phyloP scores from a whole-genome alignment of 2,329 filamentous ascomycete genomes.

The Nigrospora oryzae region DNA sequence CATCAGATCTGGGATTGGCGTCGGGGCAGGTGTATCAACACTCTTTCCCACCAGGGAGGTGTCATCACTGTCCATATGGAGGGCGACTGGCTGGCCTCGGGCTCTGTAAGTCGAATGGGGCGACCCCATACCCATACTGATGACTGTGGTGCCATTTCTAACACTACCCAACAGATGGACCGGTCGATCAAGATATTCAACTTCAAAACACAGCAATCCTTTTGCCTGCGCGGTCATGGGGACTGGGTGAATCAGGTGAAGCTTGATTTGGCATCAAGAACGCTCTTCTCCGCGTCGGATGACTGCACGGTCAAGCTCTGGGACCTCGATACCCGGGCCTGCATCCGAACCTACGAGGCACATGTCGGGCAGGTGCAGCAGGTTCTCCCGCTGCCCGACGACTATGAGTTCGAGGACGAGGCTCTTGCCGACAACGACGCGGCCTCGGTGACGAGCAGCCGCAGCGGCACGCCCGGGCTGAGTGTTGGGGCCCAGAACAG shows the following conservation, averaged over 20 bases:
- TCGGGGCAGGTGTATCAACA: conserved; percentile 79
- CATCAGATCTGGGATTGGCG: conserved; percentile 82
- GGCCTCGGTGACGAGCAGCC: conserved; percentile 37
- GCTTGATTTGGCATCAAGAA: conserved; percentile 73
- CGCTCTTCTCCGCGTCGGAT: conserved; percentile 87
- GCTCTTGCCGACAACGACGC: conserved; percentile 45
- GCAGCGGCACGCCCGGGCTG: conserved; percentile 29
- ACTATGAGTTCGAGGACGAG: conserved; percentile 81
- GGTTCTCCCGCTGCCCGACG: conserved; percentile 71
- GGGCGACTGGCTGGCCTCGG: conserved; percentile 74
- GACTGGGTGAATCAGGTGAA: conserved; percentile 98
- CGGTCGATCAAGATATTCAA: conserved; percentile 89
- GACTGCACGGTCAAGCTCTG: conserved; percentile 87
- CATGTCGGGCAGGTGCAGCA: conserved; percentile 96
- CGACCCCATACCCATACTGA: too few relatives aligned
- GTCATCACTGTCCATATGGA: conserved; percentile 87
- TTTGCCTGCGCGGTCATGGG: conserved; percentile 70
- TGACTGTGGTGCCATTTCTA: too few relatives aligned
- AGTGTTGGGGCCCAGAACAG: conserved; percentile 14
- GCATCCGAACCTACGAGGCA: conserved; percentile 71
- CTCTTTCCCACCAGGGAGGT: conserved; percentile 69
- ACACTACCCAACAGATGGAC: conserved; percentile 45
- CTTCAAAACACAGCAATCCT: conserved; percentile 75
- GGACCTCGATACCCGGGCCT: conserved; percentile 79
- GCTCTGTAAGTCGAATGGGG: conserved; percentile 37